Evolutionary conservation across 1,284 basidiomycete species (phyloP), one percentile per base, ranked within the genome.

Genomic region (Marasmius tenuissimus): DNA sequence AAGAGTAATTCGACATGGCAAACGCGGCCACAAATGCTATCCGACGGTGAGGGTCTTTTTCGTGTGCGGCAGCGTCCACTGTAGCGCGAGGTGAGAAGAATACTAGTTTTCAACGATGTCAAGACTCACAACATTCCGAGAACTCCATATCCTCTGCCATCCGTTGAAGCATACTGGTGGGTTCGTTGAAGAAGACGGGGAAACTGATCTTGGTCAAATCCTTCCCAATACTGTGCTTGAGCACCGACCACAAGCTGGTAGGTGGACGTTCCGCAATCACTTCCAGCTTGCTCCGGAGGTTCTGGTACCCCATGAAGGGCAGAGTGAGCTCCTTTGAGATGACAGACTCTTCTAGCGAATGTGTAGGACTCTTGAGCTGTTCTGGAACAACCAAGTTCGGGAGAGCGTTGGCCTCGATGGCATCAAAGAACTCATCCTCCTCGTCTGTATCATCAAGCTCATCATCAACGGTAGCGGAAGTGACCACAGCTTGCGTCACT

Each of bases 381-480:
- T 88, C 81, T 56, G 85, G 82, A 27, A 95, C 81, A 47, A 91
- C 77, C 4, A 95, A 80, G 66, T 91, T 88, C 6, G 93, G 92
- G 0, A 96, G 78, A 35, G 81, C 85, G 59, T 90, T 91, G 10
- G 88, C 78, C 71, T 98, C 97, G 70, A 98, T 96, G 18, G 96
- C 96, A 72, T 98, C 97, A 71, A 97, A 98, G 77, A 98, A 98
- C 75, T 98, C 96, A 76, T 98, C 96, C 70, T 96, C 94, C 57
- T 94, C 93, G 66, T 96, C 94, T 1, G 91, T 92, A 51, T 90
- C 89, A 39, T 72, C 72, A 0, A 79, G 77, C 1, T 81, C 81
- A 1, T 82, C 79, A 0, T 77, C 76, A 4, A 62, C 60, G 12
- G 61, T 50, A 58, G 59, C 18, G 12, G 67, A 52, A 51, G 59